phyloP scores from a whole-genome alignment of 495 filamentous ascomycete genomes.

The Tuber borchii region DNA sequence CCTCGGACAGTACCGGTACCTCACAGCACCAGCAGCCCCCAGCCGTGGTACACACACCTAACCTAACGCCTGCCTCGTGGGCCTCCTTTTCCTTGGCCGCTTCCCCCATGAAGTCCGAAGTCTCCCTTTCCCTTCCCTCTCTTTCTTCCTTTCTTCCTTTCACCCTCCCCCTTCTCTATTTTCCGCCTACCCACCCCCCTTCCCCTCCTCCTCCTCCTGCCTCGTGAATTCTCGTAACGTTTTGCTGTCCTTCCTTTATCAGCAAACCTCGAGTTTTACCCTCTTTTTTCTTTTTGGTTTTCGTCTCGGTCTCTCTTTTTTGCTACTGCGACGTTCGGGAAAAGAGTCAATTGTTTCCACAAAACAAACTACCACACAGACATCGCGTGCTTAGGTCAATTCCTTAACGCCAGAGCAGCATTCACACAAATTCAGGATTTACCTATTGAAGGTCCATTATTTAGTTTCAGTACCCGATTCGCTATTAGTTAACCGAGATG shows the following conservation, averaged over 20 bases:
- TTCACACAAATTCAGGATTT: background rate
- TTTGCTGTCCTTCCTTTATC: slow-evolving; percentile 43
- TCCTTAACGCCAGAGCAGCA: background rate
- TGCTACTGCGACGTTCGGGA: background rate
- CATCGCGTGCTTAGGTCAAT: background rate
- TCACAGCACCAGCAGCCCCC: slow-evolving; percentile 1
- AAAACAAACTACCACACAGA: background rate
- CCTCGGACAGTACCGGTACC: background rate
- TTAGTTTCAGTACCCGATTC: background rate
- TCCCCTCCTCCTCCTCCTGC: slow-evolving; percentile 9
- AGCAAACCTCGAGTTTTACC: slow-evolving; percentile 29
- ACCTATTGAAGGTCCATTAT: background rate
- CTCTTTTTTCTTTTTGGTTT: slow-evolving; percentile 26
- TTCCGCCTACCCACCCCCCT: too few relatives aligned
- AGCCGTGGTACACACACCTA: slow-evolving; percentile 12
- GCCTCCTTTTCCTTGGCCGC: slow-evolving; percentile 22
- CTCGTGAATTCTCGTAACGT: slow-evolving; percentile 25
- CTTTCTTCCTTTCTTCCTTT: background rate
- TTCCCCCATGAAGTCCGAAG: background rate
- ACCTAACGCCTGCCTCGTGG: slow-evolving; percentile 8
- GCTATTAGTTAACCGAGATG: slow-evolving; percentile 15
- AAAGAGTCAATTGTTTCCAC: background rate
- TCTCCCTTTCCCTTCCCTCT: slow-evolving; percentile 10
- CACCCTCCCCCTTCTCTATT: background rate
- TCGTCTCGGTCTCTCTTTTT: slow-evolving; percentile 28